Percentiles rank a stretch among this genome's conserved stretches.
These are phyloP conservation scores for Cercospora zeina DNA, from an alignment of 2,329 filamentous ascomycete genomes.

Conservation along the genomic window DNA sequence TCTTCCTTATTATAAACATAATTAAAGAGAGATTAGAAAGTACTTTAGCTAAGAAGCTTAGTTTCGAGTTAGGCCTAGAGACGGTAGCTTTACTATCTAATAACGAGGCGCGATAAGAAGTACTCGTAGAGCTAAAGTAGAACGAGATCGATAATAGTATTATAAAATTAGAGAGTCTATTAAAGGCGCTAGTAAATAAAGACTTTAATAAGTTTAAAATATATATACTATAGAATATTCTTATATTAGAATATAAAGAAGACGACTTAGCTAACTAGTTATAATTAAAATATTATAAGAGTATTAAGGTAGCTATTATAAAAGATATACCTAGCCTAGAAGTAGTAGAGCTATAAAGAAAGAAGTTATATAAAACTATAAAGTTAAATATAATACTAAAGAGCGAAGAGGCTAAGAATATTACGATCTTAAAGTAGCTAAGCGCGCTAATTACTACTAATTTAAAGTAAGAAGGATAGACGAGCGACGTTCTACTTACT, in stretches of 20 bases:
- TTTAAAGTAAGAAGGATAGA: slow-evolving; percentile 17
- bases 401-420: slow-evolving; percentile 70
- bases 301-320: slow-evolving; percentile 36
- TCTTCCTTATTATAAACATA: slow-evolving; percentile 83
- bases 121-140: slow-evolving; percentile 36
- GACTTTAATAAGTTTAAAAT: slow-evolving; percentile 62
- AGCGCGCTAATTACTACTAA: slow-evolving; percentile 54
- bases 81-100: slow-evolving; percentile 20
- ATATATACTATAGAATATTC: slow-evolving; percentile 78
- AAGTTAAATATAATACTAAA: slow-evolving; percentile 70
- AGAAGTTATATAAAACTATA: slow-evolving; percentile 74
- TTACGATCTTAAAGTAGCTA: slow-evolving; percentile 66
- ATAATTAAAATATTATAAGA: slow-evolving; percentile 80
- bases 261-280: slow-evolving; percentile 73
- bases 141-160: slow-evolving; percentile 76
- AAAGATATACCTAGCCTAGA: slow-evolving; percentile 60
- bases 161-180: slow-evolving; percentile 52
- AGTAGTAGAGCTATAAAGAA: slow-evolving; percentile 67
- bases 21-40: slow-evolving; percentile 79
- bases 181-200: slow-evolving; percentile 52
- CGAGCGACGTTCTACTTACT: slow-evolving; percentile 48
- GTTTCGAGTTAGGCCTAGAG: slow-evolving; percentile 57
- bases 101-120: slow-evolving; percentile 40
- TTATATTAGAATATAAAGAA: slow-evolving; percentile 49
- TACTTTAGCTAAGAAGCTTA: slow-evolving; percentile 72